phyloP scores from a whole-genome alignment of 306 rosid genomes.

The Corylus americana region DNA sequence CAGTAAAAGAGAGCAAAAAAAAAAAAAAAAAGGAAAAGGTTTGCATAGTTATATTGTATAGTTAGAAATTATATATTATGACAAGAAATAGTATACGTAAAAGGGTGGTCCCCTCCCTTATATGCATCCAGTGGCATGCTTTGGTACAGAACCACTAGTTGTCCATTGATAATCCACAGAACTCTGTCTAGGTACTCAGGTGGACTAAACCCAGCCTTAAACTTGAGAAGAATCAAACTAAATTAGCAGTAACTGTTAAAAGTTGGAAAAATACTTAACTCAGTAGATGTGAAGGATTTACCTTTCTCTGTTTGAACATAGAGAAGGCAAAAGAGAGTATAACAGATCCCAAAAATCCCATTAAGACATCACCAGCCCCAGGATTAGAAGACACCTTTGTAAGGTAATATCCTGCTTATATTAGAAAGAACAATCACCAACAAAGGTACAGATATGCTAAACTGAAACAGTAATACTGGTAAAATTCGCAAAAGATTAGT shows the following conservation, averaged over 20 bases:
- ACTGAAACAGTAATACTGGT: not conserved
- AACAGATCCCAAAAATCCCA: constrained; percentile 96
- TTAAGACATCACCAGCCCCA: constrained; percentile 93
- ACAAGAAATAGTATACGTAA: not conserved
- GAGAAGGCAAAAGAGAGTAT: constrained; percentile 98
- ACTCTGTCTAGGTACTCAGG: not conserved
- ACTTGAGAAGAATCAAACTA: not conserved
- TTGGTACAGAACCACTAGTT: not conserved
- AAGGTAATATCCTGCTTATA: constrained; percentile 68
- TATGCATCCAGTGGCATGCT: not conserved
- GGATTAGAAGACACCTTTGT: constrained; percentile 81
- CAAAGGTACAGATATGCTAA: not conserved
- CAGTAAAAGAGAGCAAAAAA: not conserved
- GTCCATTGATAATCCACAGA: constrained; percentile 1
- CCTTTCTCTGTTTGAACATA: constrained; percentile 97
- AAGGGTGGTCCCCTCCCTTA: not conserved
- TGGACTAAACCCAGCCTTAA: not conserved
- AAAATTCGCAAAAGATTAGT: not conserved
- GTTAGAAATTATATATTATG: not conserved
- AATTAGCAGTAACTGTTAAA: not conserved
- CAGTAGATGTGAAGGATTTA: constrained; percentile 30
- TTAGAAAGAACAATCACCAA: constrained; percentile 21
- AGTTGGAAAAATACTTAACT: not conserved
- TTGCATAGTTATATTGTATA: not conserved
- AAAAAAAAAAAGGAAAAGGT: not conserved